These are phyloP conservation scores for Globisporangium nodosum DNA, from an alignment of 352 stramenopile species.

Conservation along the genomic window DNA sequence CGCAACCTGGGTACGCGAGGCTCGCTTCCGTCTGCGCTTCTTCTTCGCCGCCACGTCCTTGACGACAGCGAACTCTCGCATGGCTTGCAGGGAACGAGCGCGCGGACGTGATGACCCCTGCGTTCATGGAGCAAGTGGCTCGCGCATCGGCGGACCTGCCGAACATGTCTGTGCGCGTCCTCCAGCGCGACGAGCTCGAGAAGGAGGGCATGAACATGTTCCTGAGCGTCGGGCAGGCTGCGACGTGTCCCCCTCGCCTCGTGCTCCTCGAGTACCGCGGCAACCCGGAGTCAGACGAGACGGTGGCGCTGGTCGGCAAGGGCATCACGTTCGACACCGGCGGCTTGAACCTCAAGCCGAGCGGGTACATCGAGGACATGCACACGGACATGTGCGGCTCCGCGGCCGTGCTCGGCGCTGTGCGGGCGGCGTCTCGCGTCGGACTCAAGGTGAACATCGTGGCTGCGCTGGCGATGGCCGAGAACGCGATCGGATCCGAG, in stretches of 20 bases:
- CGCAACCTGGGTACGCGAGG: slow-evolving; percentile 48
- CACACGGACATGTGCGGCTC: slow-evolving; percentile 91
- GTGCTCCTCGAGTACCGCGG: slow-evolving; percentile 82
- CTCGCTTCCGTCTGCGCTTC: slow-evolving; percentile 13
- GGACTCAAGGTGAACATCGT: slow-evolving; percentile 81
- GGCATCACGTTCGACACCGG: slow-evolving; percentile 94
- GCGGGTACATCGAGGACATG: slow-evolving; percentile 89
- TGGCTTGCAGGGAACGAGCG: slow-evolving; percentile 49
- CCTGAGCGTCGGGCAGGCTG: slow-evolving; percentile 70
- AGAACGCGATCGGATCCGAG: slow-evolving; percentile 86
- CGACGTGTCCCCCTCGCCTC: slow-evolving; percentile 64
- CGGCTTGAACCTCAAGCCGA: slow-evolving; percentile 94
- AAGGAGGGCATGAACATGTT: slow-evolving; percentile 86
- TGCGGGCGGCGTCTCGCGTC: slow-evolving; percentile 63
- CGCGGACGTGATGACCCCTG: slow-evolving; percentile 67
- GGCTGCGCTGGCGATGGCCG: slow-evolving; percentile 64
- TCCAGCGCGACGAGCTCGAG: slow-evolving; percentile 73
- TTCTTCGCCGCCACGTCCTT: background rate
- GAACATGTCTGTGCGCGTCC: slow-evolving; percentile 73
- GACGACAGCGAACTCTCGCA: background rate
- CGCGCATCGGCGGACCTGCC: slow-evolving; percentile 58
- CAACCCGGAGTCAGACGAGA: slow-evolving; percentile 55
- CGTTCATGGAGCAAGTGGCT: slow-evolving; percentile 79
- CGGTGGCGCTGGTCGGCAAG: slow-evolving; percentile 90
- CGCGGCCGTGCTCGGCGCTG: slow-evolving; percentile 76